Conservation (phyloP, 2,329 filamentous ascomycete genomes). For the Fulvia fulva region DNA sequence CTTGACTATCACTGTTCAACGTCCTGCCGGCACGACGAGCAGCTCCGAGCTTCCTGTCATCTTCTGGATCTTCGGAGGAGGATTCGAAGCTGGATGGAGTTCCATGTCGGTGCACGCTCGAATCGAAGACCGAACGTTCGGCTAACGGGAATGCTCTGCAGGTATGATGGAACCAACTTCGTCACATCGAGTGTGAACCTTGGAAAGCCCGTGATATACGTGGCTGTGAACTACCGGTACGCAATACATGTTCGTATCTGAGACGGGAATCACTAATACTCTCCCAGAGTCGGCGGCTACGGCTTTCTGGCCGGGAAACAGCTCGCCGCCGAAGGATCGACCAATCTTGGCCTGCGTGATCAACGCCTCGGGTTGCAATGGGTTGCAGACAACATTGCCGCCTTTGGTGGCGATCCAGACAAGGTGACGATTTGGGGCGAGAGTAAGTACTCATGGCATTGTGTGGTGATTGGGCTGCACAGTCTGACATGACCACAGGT, state of each 20-base stretch:
- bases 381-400: conserved; percentile 46
- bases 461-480: no score
- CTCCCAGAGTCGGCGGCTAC: conserved; percentile 28
- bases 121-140: conserved; percentile 26
- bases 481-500: no score
- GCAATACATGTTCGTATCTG: conserved; percentile 44
- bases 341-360: conserved; percentile 33
- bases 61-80: conserved; percentile 48
- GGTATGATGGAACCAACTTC: conserved; percentile 38
- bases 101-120: not conserved
- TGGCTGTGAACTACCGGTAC: conserved; percentile 23
- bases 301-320: conserved; percentile 33
- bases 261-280: not conserved
- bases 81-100: conserved; percentile 35
- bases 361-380: conserved; percentile 22
- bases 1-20: conserved; percentile 31
- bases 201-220: conserved; percentile 50
- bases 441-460: not conserved
- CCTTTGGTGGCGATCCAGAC: conserved; percentile 23
- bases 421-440: conserved; percentile 25
- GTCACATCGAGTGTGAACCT: conserved; percentile 40
- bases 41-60: conserved; percentile 43
- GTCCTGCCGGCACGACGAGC: conserved; percentile 38
- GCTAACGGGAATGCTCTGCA: not conserved
- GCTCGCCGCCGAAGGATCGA: conserved; percentile 30